Percentiles rank a stretch among this genome's conserved stretches.
These are phyloP conservation scores for Yamadazyma membranifaciens DNA, from an alignment of 1,139 yeast species.

Conservation along the genomic window DNA sequence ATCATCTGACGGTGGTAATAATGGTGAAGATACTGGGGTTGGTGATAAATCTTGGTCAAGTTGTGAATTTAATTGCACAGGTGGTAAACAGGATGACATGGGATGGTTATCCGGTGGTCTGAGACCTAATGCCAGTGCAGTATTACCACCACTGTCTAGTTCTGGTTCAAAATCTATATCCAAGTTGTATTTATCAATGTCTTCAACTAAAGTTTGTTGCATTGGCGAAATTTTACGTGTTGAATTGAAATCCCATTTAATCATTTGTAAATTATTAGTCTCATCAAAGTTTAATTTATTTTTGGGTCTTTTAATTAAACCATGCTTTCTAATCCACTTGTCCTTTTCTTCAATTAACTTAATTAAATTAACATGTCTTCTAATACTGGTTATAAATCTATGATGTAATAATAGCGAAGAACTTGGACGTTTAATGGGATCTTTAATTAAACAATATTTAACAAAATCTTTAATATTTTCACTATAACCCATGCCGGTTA, in stretches of 20 bases:
- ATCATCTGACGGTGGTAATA: background rate
- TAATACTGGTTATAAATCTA: constrained; percentile 35
- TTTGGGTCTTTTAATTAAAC: constrained; percentile 10
- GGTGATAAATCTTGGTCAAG: background rate
- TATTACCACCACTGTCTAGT: background rate
- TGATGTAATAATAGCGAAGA: constrained; percentile 45
- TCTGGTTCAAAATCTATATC: background rate
- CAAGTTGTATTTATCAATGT: background rate
- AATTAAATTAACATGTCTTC: constrained; percentile 11
- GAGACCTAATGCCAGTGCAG: too few species aligned
- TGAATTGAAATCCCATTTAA: constrained; percentile 24
- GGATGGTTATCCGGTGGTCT: too few species aligned
- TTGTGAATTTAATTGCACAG: too few species aligned
- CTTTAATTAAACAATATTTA: constrained; percentile 54
- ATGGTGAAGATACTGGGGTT: background rate
- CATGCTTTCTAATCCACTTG: constrained; percentile 21
- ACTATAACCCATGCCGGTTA: constrained; percentile 45
- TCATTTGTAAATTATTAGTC: constrained; percentile 7
- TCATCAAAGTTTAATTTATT: constrained; percentile 10
- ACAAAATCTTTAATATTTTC: constrained; percentile 61
- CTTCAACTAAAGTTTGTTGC: constrained; percentile 17
- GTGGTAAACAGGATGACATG: too few species aligned
- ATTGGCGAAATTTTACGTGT: constrained; percentile 14
- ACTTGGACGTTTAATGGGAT: constrained; percentile 53
- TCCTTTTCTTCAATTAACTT: constrained; percentile 17